phyloP scores from a whole-genome alignment of 140 eudicot genomes.

The Bidens hawaiensis region DNA sequence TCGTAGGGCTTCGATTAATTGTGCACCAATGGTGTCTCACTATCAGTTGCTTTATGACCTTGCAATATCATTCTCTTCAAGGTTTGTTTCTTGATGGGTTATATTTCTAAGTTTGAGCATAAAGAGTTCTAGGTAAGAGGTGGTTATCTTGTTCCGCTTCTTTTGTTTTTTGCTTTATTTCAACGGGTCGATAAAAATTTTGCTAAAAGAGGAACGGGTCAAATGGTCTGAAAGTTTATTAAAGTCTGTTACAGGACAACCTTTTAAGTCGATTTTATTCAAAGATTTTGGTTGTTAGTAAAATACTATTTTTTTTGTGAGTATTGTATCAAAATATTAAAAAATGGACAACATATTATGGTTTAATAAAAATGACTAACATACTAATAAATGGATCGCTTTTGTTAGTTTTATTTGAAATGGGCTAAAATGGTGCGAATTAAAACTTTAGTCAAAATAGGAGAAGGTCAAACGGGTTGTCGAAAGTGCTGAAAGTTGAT shows the following conservation, averaged over 20 bases:
- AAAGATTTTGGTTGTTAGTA: neutral
- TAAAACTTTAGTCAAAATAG: neutral
- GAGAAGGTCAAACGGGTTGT: neutral
- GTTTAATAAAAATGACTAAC: neutral
- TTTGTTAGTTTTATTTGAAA: neutral
- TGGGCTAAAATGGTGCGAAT: neutral
- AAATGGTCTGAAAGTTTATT: neutral
- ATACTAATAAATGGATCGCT: neutral
- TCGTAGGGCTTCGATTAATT: slow-evolving; percentile 89
- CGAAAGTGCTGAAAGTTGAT: slow-evolving; percentile 2
- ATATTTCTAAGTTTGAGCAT: neutral
- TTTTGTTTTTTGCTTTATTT: neutral
- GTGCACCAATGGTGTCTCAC: slow-evolving; percentile 96
- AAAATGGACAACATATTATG: neutral
- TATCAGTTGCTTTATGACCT: slow-evolving; percentile 85
- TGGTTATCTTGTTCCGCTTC: neutral
- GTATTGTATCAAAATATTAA: neutral
- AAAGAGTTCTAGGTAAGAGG: neutral
- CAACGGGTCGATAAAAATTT: neutral
- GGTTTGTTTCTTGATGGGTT: slow-evolving; percentile 38
- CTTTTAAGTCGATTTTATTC: neutral
- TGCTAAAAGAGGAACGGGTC: neutral
- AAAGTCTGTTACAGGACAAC: neutral
- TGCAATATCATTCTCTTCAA: slow-evolving; percentile 72
- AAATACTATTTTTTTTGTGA: neutral